Evolutionary conservation across 2,329 filamentous ascomycete species (phyloP).

Genomic region (Cyphellophora europaea): DNA sequence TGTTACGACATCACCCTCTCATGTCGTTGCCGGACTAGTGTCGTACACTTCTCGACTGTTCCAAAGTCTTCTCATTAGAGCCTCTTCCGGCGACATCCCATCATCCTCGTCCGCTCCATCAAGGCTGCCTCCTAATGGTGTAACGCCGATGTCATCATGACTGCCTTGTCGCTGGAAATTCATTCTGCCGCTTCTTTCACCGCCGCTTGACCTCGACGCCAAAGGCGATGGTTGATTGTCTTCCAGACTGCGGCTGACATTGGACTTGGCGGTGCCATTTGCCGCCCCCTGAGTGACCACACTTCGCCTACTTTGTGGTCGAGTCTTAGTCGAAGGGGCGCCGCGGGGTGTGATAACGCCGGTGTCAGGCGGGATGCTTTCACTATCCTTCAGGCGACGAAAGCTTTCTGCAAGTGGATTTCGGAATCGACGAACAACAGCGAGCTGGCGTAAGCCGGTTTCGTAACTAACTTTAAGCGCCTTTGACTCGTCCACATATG

Average conservation of each 20-base stretch:
- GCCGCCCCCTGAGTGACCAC: background rate
- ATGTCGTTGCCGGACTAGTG: slow-evolving; percentile 2
- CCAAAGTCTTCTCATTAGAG: slow-evolving; percentile 18
- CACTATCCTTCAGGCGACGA: slow-evolving; percentile 22
- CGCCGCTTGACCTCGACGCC: slow-evolving; percentile 5
- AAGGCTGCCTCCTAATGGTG: slow-evolving; percentile 13
- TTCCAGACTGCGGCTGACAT: slow-evolving; percentile 11
- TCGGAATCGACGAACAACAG: slow-evolving; percentile 35
- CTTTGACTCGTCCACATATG: slow-evolving; percentile 19
- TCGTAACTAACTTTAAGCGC: slow-evolving; percentile 34
- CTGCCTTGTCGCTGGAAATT: slow-evolving; percentile 18
- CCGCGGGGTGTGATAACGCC: slow-evolving; percentile 3
- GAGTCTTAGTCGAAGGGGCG: slow-evolving; percentile 7
- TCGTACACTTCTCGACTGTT: slow-evolving; percentile 15
- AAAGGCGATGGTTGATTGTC: slow-evolving; percentile 8
- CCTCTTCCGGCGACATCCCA: slow-evolving; percentile 15
- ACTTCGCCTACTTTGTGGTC: slow-evolving; percentile 15
- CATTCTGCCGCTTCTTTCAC: slow-evolving; percentile 9
- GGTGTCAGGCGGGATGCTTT: slow-evolving; percentile 7
- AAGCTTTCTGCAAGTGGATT: slow-evolving; percentile 35
- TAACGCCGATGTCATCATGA: slow-evolving; percentile 19
- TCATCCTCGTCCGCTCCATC: slow-evolving; percentile 15
- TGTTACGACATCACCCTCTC: too few species aligned
- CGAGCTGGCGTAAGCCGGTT: slow-evolving; percentile 31
- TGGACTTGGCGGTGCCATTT: slow-evolving; percentile 7